Evolutionary conservation across 2,329 filamentous ascomycete genomes (phyloP).

Genomic region (Metarhizium humberi): DNA sequence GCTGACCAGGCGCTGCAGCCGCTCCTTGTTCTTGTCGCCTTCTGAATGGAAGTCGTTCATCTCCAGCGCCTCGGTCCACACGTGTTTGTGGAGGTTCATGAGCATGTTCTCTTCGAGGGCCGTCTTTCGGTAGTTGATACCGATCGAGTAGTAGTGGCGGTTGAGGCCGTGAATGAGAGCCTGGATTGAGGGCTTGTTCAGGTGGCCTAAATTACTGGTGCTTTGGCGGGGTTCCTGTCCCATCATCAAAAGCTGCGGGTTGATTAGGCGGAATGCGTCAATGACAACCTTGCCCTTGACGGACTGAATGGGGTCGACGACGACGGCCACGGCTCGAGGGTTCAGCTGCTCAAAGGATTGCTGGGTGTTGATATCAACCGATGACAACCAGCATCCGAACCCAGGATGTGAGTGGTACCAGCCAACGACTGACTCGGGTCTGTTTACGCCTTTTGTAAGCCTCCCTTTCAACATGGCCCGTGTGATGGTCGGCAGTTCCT

Average conservation of each 20-base stretch:
- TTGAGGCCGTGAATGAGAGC: constrained; percentile 97
- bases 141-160: constrained; percentile 98
- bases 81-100: constrained; percentile 99
- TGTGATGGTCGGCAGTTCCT: constrained; percentile 5
- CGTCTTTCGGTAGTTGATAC: constrained; percentile 96
- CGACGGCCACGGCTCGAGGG: constrained; percentile 90
- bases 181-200: constrained; percentile 99
- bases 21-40: constrained; percentile 76
- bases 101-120: constrained; percentile 98
- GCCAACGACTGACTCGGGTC: constrained; percentile 92
- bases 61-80: constrained; percentile 94
- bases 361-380: constrained; percentile 98
- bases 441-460: constrained; percentile 23
- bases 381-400: constrained; percentile 98
- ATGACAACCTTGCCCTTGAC: constrained; percentile 99
- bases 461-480: constrained; percentile 9
- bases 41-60: constrained; percentile 94
- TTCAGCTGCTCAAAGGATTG: constrained; percentile 99
- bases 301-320: constrained; percentile 97
- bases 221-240: constrained; percentile 96
- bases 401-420: constrained; percentile 99
- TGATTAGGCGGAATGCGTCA: constrained; percentile 96
- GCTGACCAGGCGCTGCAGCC: constrained; percentile 76
- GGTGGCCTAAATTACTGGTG: constrained; percentile 92
- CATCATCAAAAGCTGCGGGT: constrained; percentile 94